Base-by-base conservation (phyloP, 495 filamentous ascomycete genomes). In the Acidiella bohemica region DNA sequence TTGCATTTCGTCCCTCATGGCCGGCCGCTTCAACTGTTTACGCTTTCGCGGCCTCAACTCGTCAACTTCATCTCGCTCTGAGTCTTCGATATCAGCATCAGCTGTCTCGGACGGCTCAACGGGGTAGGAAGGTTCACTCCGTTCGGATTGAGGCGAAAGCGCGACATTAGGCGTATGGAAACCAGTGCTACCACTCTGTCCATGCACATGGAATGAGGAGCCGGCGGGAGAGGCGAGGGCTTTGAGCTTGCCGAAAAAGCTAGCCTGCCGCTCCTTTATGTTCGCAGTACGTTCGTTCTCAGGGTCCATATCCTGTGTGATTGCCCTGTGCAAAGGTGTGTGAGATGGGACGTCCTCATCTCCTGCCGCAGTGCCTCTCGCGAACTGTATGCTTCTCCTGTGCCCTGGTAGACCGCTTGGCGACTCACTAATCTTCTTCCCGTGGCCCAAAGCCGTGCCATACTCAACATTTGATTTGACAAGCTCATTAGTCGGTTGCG, bases 311-410 rank as follows among this genome's bases (percentile, higher is more conserved):
- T 58, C 54, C 55, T 28, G 36, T 30, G 54, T 56, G 39, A 39
- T 14, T 7, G 51, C 32, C 32, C 44, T 49, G 9, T 52, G 49
- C n/a, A 55, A 52, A 22, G 36, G 22, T 10, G 29, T n/a, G 14
- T 26, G 14, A 0, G 28, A 18, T 9, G 51, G 21, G 6, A 42
- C 36, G 13, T 51, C 53, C n/a, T 50, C 39, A 9, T n/a, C n/a
- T n/a, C n/a, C n/a, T n/a, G n/a, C n/a, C n/a, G 47, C 47, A 10
- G 50, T 27, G 19, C 49, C 40, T 17, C 60, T 51, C 10, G 52
- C 56, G 47, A 64, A 64, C 30, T 62, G 59, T 8, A 64, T 59
- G 46, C 60, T 64, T 9, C 57, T 50, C 4, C 60, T 46, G 2
- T 51, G 57, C 5, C 56, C 46, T 13, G 60, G n/a, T n/a, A n/a